Conservation (phyloP, 371 early-diverging fungal genomes). For the Actinomortierella ambigua region DNA sequence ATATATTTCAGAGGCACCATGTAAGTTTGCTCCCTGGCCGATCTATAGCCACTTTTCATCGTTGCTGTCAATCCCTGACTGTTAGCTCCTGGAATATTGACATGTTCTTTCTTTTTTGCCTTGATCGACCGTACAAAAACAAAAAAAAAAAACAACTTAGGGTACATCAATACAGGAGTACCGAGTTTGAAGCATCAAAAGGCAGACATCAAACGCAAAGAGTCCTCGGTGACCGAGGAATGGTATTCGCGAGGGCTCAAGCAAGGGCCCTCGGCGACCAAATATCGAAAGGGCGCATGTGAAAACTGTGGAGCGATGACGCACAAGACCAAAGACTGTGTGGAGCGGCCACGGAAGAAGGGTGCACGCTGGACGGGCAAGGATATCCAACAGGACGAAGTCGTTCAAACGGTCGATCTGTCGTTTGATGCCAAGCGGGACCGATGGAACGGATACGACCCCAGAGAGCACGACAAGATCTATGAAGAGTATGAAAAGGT, state of each 20-base stretch:
- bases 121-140: not conserved
- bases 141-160: slow-evolving; percentile 17
- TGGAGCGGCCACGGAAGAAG: slow-evolving; percentile 90
- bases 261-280: slow-evolving; percentile 83
- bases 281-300: slow-evolving; percentile 95
- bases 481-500: slow-evolving; percentile 88
- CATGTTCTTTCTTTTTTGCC: slow-evolving; percentile 2
- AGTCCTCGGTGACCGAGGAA: slow-evolving; percentile 52
- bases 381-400: slow-evolving; percentile 87
- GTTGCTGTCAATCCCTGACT: not conserved
- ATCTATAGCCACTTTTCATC: not conserved
- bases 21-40: slow-evolving; percentile 41
- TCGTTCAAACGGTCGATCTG: slow-evolving; percentile 77
- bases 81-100: too few relatives aligned
- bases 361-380: slow-evolving; percentile 91
- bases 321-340: slow-evolving; percentile 92
- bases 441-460: slow-evolving; percentile 97
- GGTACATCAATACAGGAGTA: slow-evolving; percentile 91
- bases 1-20: slow-evolving; percentile 95
- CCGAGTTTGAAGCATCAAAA: slow-evolving; percentile 92
- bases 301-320: slow-evolving; percentile 96
- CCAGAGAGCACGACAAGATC: slow-evolving; percentile 80
- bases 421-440: slow-evolving; percentile 96
- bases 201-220: slow-evolving; percentile 46
- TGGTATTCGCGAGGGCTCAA: slow-evolving; percentile 83